Evolutionary conservation across 2,329 filamentous ascomycete genomes (phyloP).

Genomic region (Calonectria pauciramosa): DNA sequence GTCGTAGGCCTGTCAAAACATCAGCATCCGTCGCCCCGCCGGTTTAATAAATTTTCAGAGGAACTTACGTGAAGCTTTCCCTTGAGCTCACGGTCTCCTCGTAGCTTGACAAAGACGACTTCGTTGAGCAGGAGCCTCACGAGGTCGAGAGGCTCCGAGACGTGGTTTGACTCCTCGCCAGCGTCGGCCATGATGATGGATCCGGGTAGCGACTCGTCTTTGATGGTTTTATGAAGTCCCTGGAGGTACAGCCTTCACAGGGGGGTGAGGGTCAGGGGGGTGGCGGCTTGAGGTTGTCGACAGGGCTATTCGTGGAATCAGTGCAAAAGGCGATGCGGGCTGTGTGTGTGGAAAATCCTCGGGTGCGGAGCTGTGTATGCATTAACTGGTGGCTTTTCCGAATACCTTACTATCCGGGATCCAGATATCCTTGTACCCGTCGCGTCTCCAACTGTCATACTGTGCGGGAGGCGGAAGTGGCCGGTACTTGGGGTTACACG

Average conservation of each 20-base stretch:
- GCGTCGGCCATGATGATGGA: constrained; percentile 80
- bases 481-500: constrained; percentile 41
- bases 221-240: constrained; percentile 19
- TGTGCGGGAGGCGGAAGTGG: constrained; percentile 3
- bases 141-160: constrained; percentile 94
- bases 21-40: constrained; percentile 20
- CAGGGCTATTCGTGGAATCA: constrained; percentile 38
- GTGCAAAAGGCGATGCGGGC: constrained; percentile 39
- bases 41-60: background rate
- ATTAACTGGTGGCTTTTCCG: background rate
- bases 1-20: constrained; percentile 85
- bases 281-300: constrained; percentile 25
- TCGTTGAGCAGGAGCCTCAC: constrained; percentile 96
- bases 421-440: constrained; percentile 32
- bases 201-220: constrained; percentile 4
- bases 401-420: constrained; percentile 24
- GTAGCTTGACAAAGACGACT: constrained; percentile 95
- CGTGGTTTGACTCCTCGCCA: constrained; percentile 79
- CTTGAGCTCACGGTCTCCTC: constrained; percentile 95
- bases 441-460: constrained; percentile 19
- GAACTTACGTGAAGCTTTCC: constrained; percentile 88
- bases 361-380: constrained; percentile 32
- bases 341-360: constrained; percentile 42
- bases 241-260: constrained; percentile 23
- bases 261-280: constrained; percentile 23